Percentiles rank a stretch among this genome's conserved stretches.
These are phyloP conservation scores for Elsinoe arachidis DNA, from an alignment of 2,329 filamentous ascomycete species.

Conservation along the genomic window DNA sequence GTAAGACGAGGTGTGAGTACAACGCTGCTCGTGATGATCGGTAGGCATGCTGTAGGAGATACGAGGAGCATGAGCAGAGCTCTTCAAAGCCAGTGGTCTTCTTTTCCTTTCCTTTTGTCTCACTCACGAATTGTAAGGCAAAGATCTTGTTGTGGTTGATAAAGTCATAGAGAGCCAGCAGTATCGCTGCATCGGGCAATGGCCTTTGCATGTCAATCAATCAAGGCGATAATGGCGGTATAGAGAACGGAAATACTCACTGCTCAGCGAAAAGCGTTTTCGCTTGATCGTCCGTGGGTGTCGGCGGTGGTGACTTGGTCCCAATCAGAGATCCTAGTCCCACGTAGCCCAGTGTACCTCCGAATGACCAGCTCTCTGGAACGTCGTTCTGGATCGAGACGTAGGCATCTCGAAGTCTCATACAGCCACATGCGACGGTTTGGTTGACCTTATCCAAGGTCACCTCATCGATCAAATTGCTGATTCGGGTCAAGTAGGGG, in stretches of 20 bases:
- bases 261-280: slow-evolving; percentile 73
- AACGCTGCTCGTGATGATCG: slow-evolving; percentile 67
- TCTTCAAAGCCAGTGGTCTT: slow-evolving; percentile 58
- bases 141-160: slow-evolving; percentile 92
- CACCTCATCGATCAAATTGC: slow-evolving; percentile 89
- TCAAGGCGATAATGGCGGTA: slow-evolving; percentile 11
- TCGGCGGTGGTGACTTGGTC: slow-evolving; percentile 49
- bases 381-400: slow-evolving; percentile 81
- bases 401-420: slow-evolving; percentile 62
- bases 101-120: slow-evolving; percentile 18
- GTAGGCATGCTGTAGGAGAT: slow-evolving; percentile 87
- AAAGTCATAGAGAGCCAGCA: slow-evolving; percentile 88
- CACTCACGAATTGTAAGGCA: slow-evolving; percentile 69
- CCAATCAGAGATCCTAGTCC: slow-evolving; percentile 66
- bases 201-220: slow-evolving; percentile 48
- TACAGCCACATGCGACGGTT: slow-evolving; percentile 66
- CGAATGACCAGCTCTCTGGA: slow-evolving; percentile 80
- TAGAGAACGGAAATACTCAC: slow-evolving; percentile 42
- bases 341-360: slow-evolving; percentile 72
- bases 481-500: slow-evolving; percentile 81
- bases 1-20: slow-evolving; percentile 78
- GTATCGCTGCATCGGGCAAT: slow-evolving; percentile 64
- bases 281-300: slow-evolving; percentile 67
- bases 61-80: slow-evolving; percentile 83
- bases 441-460: slow-evolving; percentile 75